Evolutionary conservation across 768 basidiomycete genomes (phyloP).

Genomic region (Pleurotus ostreatus): DNA sequence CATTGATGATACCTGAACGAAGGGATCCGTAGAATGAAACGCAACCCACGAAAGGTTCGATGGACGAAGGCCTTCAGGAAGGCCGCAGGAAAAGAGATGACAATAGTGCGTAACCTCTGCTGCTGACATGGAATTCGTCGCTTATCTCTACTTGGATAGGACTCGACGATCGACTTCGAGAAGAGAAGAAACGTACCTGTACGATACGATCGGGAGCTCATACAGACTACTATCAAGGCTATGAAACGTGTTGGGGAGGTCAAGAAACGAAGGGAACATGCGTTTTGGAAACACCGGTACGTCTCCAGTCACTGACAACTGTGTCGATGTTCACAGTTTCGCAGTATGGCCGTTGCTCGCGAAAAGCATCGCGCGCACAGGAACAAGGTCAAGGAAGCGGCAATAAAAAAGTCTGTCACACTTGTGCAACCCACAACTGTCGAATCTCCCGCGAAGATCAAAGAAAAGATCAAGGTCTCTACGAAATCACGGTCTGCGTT

Average conservation of each 20-base stretch:
- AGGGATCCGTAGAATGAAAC: constrained; percentile 76
- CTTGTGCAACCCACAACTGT: constrained; percentile 60
- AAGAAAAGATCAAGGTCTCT: constrained; percentile 77
- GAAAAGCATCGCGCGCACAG: constrained; percentile 76
- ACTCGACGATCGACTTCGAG: constrained; percentile 98
- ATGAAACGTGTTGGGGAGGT: constrained; percentile 96
- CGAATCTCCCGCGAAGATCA: constrained; percentile 41
- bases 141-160: constrained; percentile 41
- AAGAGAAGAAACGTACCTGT: constrained; percentile 97
- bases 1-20: no score
- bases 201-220: constrained; percentile 91
- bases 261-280: constrained; percentile 82
- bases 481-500: constrained; percentile 68
- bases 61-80: constrained; percentile 99
- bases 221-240: constrained; percentile 90
- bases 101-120: constrained; percentile 64
- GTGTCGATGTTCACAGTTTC: constrained; percentile 5
- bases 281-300: constrained; percentile 93
- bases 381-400: constrained; percentile 56
- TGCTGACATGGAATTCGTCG: neutral
- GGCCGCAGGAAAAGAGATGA: constrained; percentile 99
- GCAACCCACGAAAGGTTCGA: constrained; percentile 96
- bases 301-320: constrained; percentile 12
- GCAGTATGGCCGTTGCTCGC: constrained; percentile 80
- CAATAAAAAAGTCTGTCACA: constrained; percentile 51